Conservation (phyloP, 805 yeast genomes). For the Myxozyma neglecta region DNA sequence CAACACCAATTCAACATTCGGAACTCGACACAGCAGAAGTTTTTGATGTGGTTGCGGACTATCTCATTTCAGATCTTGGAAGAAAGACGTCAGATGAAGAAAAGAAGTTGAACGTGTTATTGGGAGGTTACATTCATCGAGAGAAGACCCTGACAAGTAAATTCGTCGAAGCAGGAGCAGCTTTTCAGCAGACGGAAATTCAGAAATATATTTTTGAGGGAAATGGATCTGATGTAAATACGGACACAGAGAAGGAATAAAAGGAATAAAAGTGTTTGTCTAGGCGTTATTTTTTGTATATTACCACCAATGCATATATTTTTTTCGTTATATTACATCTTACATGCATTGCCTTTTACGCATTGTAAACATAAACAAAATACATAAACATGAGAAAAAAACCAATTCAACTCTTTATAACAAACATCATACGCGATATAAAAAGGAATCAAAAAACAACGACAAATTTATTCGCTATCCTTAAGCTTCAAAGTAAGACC, state of each 20-base stretch:
- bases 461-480: not conserved
- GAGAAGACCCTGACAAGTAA: slow-evolving; percentile 33
- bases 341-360: slow-evolving; percentile 2
- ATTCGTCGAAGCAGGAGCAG: slow-evolving; percentile 23
- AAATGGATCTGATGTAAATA: not conserved
- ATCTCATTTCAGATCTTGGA: slow-evolving; percentile 26
- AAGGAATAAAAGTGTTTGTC: not conserved
- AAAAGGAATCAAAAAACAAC: not conserved
- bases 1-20: slow-evolving; percentile 3
- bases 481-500: slow-evolving; percentile 32
- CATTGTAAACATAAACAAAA: not conserved
- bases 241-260: not conserved
- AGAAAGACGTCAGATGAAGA: slow-evolving; percentile 39
- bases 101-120: slow-evolving; percentile 35
- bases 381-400: not conserved
- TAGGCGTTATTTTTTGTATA: not conserved
- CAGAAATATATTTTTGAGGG: slow-evolving; percentile 21
- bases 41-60: slow-evolving; percentile 26
- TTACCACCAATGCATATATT: not conserved
- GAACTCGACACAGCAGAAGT: slow-evolving; percentile 18
- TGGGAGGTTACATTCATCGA: slow-evolving; percentile 43
- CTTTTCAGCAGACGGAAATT: slow-evolving; percentile 16
- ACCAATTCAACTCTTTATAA: not conserved
- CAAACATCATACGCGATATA: not conserved
- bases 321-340: slow-evolving; percentile 1